Evolutionary conservation across 176 grass and related monocot species (phyloP).

Genomic region (Lolium rigidum): DNA sequence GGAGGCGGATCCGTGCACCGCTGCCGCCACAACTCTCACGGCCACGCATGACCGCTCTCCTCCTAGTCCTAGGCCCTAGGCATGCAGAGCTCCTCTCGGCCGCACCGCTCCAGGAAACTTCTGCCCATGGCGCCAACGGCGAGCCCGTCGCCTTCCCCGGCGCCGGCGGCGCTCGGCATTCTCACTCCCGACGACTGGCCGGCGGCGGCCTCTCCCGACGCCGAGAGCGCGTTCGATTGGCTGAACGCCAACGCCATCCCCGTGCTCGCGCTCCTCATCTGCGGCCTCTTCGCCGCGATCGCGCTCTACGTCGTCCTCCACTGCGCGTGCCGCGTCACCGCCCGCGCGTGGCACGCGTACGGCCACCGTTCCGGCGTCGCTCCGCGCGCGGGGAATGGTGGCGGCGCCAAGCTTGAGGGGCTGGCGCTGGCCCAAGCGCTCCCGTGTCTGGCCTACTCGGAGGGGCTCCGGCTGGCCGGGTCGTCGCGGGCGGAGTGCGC

Average conservation of each 20-base stretch:
- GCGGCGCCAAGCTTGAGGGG: too few species aligned
- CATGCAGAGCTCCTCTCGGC: not conserved
- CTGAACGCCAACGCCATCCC: constrained; percentile 39
- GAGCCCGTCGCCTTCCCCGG: not conserved
- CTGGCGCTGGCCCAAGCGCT: constrained; percentile 29
- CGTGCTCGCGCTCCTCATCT: constrained; percentile 61
- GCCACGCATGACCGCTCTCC: not conserved
- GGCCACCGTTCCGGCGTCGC: not conserved
- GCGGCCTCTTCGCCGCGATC: constrained; percentile 53
- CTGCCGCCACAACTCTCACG: not conserved
- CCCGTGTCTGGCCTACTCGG: constrained; percentile 47
- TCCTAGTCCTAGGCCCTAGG: not conserved
- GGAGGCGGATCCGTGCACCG: not conserved
- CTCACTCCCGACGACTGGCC: too few species aligned
- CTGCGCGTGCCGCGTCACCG: constrained; percentile 41
- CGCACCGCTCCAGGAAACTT: not conserved
- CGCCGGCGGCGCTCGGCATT: too few species aligned
- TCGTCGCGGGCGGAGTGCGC: constrained; percentile 34
- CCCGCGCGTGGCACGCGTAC: constrained; percentile 38
- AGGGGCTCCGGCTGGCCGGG: constrained; percentile 49
- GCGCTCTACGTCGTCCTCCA: constrained; percentile 41
- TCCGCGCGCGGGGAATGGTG: not conserved
- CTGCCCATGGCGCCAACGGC: not conserved
- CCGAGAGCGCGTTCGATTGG: not conserved
- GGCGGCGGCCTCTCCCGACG: not conserved